These are phyloP conservation scores for Candida ovalis DNA, from an alignment of 805 yeast genomes.

Conservation along the genomic window DNA sequence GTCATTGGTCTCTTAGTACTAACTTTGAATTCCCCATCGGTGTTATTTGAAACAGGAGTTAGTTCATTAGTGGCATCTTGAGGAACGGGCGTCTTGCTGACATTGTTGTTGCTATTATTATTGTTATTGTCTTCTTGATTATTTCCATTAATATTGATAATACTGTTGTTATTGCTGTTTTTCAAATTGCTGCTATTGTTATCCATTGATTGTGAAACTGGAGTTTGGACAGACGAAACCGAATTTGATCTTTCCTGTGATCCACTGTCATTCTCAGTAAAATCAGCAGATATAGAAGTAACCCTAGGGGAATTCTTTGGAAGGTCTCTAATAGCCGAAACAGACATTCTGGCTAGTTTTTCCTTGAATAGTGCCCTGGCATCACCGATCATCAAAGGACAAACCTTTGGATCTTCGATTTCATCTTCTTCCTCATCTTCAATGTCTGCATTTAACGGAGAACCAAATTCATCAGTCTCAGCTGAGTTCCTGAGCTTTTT, in stretches of 20 bases:
- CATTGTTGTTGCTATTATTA: not conserved
- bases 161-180: not conserved
- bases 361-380: constrained; percentile 36
- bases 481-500: not conserved
- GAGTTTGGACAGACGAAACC: not conserved
- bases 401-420: constrained; percentile 35
- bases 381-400: constrained; percentile 45
- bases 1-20: constrained; percentile 10
- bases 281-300: constrained; percentile 24
- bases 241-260: not conserved
- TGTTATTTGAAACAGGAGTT: constrained; percentile 14
- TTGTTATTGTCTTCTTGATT: not conserved
- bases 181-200: too few relatives aligned
- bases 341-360: constrained; percentile 29
- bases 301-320: constrained; percentile 23
- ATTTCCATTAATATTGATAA: too few relatives aligned
- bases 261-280: constrained; percentile 12
- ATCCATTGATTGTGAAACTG: not conserved
- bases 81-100: not conserved
- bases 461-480: constrained; percentile 5
- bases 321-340: constrained; percentile 27
- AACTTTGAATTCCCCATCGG: not conserved
- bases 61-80: constrained; percentile 4
- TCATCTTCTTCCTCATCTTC: constrained; percentile 25
- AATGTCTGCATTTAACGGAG: constrained; percentile 1